These are phyloP conservation scores for Canavalia gladiata DNA, from an alignment of 306 rosid genomes.

Conservation along the genomic window DNA sequence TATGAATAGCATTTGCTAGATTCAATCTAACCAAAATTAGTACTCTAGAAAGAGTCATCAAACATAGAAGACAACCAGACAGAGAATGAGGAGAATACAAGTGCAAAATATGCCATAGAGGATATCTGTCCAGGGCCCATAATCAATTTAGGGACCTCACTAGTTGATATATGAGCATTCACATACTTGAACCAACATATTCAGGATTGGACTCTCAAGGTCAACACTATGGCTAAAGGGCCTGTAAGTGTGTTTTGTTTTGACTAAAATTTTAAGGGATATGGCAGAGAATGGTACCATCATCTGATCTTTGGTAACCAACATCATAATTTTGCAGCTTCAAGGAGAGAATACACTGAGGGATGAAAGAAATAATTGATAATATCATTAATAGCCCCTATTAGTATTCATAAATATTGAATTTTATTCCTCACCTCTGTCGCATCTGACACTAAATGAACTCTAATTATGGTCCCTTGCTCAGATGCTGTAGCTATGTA, in stretches of 20 bases:
- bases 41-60: no score
- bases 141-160: constrained; percentile 1
- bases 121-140: not conserved
- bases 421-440: constrained; percentile 71
- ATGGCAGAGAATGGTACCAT: constrained; percentile 18
- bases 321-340: constrained; percentile 32
- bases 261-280: constrained; percentile 1
- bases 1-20: not conserved
- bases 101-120: constrained; percentile 10
- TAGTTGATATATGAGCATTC: constrained; percentile 5
- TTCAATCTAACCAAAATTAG: not conserved
- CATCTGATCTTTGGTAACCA: constrained; percentile 28
- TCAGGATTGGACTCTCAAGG: constrained; percentile 12
- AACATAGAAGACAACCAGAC: not conserved
- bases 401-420: constrained; percentile 31
- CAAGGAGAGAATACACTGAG: constrained; percentile 20
- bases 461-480: constrained; percentile 95
- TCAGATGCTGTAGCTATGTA: constrained; percentile 98
- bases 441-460: constrained; percentile 90
- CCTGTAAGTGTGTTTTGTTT: not conserved
- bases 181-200: constrained; percentile 20
- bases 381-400: constrained; percentile 21
- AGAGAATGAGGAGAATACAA: not conserved
- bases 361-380: constrained; percentile 37
- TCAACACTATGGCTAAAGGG: constrained; percentile 18